Base-by-base conservation (phyloP, 495 filamentous ascomycete species). In the Delitschia confertaspora region DNA sequence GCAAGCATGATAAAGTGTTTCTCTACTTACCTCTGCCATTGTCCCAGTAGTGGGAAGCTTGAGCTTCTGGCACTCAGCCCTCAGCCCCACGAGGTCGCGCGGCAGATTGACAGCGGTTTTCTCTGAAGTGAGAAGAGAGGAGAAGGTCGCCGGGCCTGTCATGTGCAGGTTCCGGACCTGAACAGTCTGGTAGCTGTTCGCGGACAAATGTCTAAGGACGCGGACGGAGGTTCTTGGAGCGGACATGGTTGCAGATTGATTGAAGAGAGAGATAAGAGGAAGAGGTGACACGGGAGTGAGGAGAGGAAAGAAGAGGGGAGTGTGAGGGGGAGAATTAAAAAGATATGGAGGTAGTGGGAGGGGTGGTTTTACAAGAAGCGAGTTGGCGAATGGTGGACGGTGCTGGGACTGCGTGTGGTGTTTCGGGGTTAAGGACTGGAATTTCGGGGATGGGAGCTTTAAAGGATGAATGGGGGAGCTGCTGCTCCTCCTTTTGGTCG, bases 21-120 rank as follows among this genome's bases (percentile, higher is more conserved):
- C 60, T 58, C 41, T 66, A 65, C 47, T 61, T 52, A 62, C 61
- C 41, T 64, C 72, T 29, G 68, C 69, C 47, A 71, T 64, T n/a
- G 64, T 65, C 40, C 73, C 73, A 24, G 70, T 67, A 50, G 71
- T 70, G 58, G 74, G 71, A 38, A 76, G 62, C 41, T 64, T 58
- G 33, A 71, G 69, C 50, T 57, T 55, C 42, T 59, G 52, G 59
- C 59, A 62, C 25, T 63, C 62, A 9, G 51, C 58, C 2, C 52
- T 53, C 18, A 63, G 51, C 23, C 56, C 56, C 16, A 51, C 60
- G 25, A 59, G 42, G 42, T 63, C 56, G 14, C 48, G 45, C n/a
- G 58, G 59, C 9, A 62, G 52, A 37, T 62, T 62, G 37, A 53
- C 35, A 17, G 58, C 56, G 7, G 60, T 49, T 16, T 59, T 56